Evolutionary conservation across 768 basidiomycete genomes (phyloP).

Genomic region (Panus rudis): DNA sequence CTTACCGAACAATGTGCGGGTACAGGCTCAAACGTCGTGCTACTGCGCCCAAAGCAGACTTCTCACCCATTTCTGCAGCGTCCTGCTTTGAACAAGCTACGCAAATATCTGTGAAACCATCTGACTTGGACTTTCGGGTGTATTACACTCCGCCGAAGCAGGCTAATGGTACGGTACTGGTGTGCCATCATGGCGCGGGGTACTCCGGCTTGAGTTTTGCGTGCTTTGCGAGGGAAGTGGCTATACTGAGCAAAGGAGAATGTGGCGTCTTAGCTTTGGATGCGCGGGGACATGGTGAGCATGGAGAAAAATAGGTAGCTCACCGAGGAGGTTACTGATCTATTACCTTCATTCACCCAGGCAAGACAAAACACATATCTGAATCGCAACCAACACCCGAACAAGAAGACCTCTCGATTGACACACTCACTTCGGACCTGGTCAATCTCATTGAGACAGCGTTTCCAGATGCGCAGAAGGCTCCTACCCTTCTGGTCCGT

Average conservation of each 20-base stretch:
- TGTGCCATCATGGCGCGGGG: slow-evolving; percentile 95
- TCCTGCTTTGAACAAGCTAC: slow-evolving; percentile 75
- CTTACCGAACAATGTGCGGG: no score
- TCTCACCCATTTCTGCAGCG: slow-evolving; percentile 70
- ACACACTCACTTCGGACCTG: slow-evolving; percentile 68
- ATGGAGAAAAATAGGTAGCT: no score
- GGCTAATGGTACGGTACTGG: slow-evolving; percentile 57
- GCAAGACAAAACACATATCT: slow-evolving; percentile 51
- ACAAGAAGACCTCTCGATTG: slow-evolving; percentile 61
- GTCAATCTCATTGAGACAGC: slow-evolving; percentile 59
- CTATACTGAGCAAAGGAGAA: slow-evolving; percentile 51
- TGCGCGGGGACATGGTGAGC: slow-evolving; percentile 79
- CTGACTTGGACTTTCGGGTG: slow-evolving; percentile 63
- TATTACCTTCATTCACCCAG: slow-evolving; percentile 29
- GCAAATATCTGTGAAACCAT: slow-evolving; percentile 59
- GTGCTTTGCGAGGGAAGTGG: slow-evolving; percentile 77
- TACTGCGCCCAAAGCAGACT: slow-evolving; percentile 60
- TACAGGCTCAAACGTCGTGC: no score
- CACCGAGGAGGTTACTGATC: no score
- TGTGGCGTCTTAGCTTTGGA: slow-evolving; percentile 81
- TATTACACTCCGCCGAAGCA: slow-evolving; percentile 75
- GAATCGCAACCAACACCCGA: slow-evolving; percentile 21
- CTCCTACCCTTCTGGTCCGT: slow-evolving; percentile 73
- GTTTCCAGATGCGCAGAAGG: slow-evolving; percentile 53
- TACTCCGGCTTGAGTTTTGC: slow-evolving; percentile 89